Percentiles rank a stretch among this genome's conserved stretches.
Conservation (phyloP, 2,329 filamentous ascomycete species). For the Aulographum hederae region DNA sequence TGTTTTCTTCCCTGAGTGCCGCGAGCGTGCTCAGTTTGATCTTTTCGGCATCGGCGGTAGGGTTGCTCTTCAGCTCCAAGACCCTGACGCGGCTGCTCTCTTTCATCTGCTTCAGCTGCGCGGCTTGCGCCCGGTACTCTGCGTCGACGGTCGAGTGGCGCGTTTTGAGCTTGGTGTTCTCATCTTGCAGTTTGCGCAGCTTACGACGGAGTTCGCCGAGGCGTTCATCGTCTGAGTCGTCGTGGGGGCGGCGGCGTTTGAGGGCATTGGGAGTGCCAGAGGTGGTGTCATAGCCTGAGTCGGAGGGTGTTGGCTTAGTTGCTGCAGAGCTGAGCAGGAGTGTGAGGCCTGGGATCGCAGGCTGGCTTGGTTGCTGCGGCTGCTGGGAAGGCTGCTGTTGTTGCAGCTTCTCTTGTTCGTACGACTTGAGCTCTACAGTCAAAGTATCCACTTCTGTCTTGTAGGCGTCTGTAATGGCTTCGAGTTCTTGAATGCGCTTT, state of each 20-base stretch:
- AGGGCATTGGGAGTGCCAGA: too few relatives aligned
- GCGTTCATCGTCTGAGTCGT: slow-evolving; percentile 44
- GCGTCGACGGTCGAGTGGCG: slow-evolving; percentile 52
- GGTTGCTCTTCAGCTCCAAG: slow-evolving; percentile 77
- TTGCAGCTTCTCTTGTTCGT: slow-evolving; percentile 30
- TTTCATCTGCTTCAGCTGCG: slow-evolving; percentile 52
- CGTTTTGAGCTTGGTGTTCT: slow-evolving; percentile 51
- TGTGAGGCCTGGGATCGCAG: slow-evolving; percentile 20
- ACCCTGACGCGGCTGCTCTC: slow-evolving; percentile 61
- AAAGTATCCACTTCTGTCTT: slow-evolving; percentile 60
- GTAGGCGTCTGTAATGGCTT: slow-evolving; percentile 75
- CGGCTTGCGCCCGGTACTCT: slow-evolving; percentile 52
- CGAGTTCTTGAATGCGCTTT: slow-evolving; percentile 61
- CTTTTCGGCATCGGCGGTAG: slow-evolving; percentile 68
- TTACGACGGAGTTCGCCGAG: slow-evolving; percentile 74
- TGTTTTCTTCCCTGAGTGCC: slow-evolving; percentile 67
- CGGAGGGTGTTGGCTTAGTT: too few relatives aligned
- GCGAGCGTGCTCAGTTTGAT: slow-evolving; percentile 67
- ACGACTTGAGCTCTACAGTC: slow-evolving; percentile 52
- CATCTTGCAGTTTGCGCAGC: slow-evolving; percentile 68
- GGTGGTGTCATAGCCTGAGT: too few relatives aligned
- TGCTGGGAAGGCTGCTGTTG: slow-evolving; percentile 15
- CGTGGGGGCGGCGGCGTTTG: slow-evolving; percentile 43
- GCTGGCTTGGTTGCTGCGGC: slow-evolving; percentile 18
- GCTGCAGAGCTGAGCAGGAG: slow-evolving; percentile 22